These are phyloP conservation scores for Wickerhamiella allomyrinae DNA, from an alignment of 805 yeast genomes.

Conservation along the genomic window DNA sequence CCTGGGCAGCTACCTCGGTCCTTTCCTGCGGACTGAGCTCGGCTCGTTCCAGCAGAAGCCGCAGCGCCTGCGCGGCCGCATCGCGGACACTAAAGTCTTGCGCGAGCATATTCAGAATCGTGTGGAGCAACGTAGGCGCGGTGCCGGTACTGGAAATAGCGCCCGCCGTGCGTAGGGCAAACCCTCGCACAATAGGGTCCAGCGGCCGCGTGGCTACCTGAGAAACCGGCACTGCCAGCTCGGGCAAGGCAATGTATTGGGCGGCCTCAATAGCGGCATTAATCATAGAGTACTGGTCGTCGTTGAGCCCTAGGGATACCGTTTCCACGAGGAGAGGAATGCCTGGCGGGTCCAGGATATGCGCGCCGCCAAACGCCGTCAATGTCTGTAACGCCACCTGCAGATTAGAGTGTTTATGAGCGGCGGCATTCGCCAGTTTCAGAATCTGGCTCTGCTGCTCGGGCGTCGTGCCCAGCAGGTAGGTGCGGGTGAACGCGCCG, in stretches of 20 bases:
- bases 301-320: conserved; percentile 20
- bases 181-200: neutral
- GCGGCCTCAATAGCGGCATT: conserved; percentile 25
- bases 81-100: neutral
- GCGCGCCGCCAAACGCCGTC: neutral
- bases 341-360: neutral
- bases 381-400: neutral
- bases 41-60: neutral
- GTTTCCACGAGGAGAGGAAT: neutral
- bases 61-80: neutral
- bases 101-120: neutral
- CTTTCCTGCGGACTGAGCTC: neutral
- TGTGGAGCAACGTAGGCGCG: neutral
- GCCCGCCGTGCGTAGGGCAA: neutral
- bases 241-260: conserved; percentile 13
- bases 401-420: neutral
- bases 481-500: neutral
- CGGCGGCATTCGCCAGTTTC: neutral
- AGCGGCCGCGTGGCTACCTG: neutral
- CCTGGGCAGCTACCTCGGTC: neutral
- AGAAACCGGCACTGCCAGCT: neutral
- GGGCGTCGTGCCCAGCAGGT: neutral
- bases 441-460: neutral
- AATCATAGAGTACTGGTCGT: conserved; percentile 26
- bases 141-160: neutral